Evolutionary conservation across 139 green algal species (phyloP).

Genomic region (Ulvella scutata): DNA sequence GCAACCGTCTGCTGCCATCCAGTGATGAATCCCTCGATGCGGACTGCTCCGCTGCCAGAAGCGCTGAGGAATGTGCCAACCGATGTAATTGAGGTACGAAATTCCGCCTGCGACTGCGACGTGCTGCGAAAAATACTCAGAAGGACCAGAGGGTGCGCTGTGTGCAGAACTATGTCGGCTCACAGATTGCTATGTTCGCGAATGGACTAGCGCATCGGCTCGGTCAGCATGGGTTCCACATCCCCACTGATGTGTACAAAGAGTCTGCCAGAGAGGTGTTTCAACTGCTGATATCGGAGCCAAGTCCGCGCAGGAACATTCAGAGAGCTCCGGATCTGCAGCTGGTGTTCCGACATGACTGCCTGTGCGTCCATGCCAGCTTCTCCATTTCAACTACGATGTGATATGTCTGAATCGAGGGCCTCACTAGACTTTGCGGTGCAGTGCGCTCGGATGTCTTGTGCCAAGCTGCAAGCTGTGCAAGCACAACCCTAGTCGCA

Average conservation of each 20-base stretch:
- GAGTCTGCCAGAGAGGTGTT: background rate
- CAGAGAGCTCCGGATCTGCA: slow-evolving; percentile 43
- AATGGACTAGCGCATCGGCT: background rate
- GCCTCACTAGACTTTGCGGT: background rate
- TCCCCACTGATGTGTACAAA: background rate
- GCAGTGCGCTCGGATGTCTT: slow-evolving; percentile 66
- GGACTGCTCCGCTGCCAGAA: background rate
- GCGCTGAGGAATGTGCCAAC: background rate
- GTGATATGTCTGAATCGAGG: background rate
- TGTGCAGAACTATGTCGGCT: background rate
- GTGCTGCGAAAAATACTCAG: background rate
- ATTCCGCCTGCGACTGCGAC: background rate
- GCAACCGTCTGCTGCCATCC: no score
- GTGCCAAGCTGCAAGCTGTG: slow-evolving; percentile 71
- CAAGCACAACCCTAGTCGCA: slow-evolving; percentile 67
- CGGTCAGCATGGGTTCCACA: background rate
- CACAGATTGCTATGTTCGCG: background rate
- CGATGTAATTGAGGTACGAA: background rate
- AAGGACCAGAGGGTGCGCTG: background rate
- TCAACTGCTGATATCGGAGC: background rate
- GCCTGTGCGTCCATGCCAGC: slow-evolving; percentile 35
- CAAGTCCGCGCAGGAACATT: background rate
- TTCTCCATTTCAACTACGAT: background rate
- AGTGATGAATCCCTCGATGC: no score
- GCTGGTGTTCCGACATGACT: slow-evolving; percentile 81